Conservation (phyloP, 805 yeast genomes). For the Jamesozyma spencerorum region DNA sequence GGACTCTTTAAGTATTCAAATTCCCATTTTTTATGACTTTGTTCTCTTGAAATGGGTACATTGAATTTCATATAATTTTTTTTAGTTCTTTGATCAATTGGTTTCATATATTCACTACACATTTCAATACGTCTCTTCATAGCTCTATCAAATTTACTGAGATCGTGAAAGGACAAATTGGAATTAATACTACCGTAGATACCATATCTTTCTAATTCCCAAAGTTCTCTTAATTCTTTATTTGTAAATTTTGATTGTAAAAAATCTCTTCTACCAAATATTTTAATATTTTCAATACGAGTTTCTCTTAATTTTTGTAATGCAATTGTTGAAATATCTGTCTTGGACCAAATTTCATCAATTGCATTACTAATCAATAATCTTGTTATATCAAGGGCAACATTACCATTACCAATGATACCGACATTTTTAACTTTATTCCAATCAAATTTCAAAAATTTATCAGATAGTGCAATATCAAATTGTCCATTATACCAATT, state of each 20-base stretch:
- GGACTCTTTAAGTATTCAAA: constrained; percentile 68
- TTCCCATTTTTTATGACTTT: constrained; percentile 42
- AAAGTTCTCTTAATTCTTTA: constrained; percentile 80
- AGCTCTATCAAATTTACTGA: constrained; percentile 35
- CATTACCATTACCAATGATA: constrained; percentile 95
- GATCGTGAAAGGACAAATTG: constrained; percentile 15
- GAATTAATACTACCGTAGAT: constrained; percentile 41
- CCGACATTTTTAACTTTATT: constrained; percentile 53
- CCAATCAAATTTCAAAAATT: constrained; percentile 46
- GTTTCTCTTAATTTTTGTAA: constrained; percentile 42
- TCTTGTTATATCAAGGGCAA: constrained; percentile 85
- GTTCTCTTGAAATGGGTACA: constrained; percentile 2
- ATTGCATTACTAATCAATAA: constrained; percentile 49
- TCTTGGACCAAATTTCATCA: constrained; percentile 45
- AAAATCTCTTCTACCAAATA: constrained; percentile 82
- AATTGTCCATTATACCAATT: constrained; percentile 97
- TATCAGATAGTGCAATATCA: constrained; percentile 29
- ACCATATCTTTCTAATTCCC: constrained; percentile 48
- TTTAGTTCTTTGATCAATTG: constrained; percentile 25
- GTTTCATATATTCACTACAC: constrained; percentile 42
- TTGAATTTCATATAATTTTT: constrained; percentile 20
- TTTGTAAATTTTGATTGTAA: constrained; percentile 83
- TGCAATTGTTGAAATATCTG: constrained; percentile 68
- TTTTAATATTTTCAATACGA: constrained; percentile 51
- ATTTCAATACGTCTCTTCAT: constrained; percentile 59